Evolutionary conservation across 148 eudicot genomes (phyloP).

Genomic region (Silene uniflora): DNA sequence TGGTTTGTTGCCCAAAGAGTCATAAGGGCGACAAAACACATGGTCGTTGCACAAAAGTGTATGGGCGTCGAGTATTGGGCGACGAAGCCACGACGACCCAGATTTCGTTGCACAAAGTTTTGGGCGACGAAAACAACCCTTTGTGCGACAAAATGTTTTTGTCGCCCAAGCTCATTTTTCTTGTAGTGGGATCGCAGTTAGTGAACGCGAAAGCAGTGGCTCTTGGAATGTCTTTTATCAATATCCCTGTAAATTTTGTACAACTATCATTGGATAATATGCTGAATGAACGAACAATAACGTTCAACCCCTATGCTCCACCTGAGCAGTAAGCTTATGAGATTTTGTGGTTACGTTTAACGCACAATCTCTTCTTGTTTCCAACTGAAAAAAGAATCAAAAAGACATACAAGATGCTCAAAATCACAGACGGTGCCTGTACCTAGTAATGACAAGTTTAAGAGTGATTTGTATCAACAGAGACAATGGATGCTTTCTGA

Average conservation of each 20-base stretch:
- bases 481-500: neutral
- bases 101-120: no score
- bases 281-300: neutral
- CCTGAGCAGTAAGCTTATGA: slow-evolving; percentile 1
- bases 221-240: neutral
- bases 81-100: no score
- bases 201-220: neutral
- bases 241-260: neutral
- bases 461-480: neutral
- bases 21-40: no score
- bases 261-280: neutral
- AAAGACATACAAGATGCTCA: no score
- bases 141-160: no score
- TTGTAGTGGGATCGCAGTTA: neutral
- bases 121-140: no score
- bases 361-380: neutral
- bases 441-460: slow-evolving; percentile 3
- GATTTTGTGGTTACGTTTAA: neutral
- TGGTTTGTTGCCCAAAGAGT: no score
- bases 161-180: no score
- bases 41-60: no score
- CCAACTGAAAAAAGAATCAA: neutral
- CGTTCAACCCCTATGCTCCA: neutral
- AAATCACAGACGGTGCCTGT: neutral
- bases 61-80: no score